Evolutionary conservation across 768 basidiomycete species (phyloP).

Genomic region (Multifurca ochricompacta): DNA sequence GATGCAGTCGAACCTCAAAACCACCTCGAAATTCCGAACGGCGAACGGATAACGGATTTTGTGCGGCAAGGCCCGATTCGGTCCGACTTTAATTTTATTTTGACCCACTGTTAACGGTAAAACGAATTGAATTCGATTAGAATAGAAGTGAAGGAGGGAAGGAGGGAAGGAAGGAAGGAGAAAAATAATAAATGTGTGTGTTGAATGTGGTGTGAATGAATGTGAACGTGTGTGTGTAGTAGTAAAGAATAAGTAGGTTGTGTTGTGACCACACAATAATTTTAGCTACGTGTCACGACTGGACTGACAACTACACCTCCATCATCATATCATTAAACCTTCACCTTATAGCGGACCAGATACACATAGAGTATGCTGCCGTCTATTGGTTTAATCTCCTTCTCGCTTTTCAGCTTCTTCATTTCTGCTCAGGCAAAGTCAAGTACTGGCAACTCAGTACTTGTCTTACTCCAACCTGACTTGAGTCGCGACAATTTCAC

Average conservation of each 20-base stretch:
- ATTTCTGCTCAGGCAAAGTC: slow-evolving; percentile 44
- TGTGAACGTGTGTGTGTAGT: no score
- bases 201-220: no score
- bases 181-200: no score
- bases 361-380: slow-evolving; percentile 24
- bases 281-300: background rate
- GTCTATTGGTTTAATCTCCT: slow-evolving; percentile 24
- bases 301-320: background rate
- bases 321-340: background rate
- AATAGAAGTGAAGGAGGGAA: no score
- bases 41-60: no score
- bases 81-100: background rate
- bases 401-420: slow-evolving; percentile 27
- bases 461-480: slow-evolving; percentile 74
- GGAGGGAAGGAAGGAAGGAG: no score
- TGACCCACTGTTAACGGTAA: no score
- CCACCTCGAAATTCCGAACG: no score
- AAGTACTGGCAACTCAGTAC: slow-evolving; percentile 74
- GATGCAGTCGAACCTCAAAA: no score
- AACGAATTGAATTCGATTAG: background rate
- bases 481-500: slow-evolving; percentile 65
- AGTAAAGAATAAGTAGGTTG: no score
- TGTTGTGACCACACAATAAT: background rate
- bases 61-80: background rate
- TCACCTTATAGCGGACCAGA: background rate